These are phyloP conservation scores for Asterella californica DNA, from an alignment of 225 moss, liverwort and hornwort genomes.

Conservation along the genomic window DNA sequence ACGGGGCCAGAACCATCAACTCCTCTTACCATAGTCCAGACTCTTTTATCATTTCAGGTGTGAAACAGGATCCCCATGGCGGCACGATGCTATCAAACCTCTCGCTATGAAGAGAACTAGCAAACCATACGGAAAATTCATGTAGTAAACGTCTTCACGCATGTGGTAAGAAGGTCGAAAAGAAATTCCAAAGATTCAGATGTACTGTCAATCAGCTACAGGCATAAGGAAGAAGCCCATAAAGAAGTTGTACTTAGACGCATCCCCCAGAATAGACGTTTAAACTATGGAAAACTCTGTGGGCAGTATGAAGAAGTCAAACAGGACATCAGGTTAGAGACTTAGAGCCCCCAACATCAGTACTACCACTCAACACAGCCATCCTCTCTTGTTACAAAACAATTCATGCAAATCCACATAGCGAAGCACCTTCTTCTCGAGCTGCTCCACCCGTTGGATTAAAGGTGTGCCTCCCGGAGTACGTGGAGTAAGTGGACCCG, in stretches of 20 bases:
- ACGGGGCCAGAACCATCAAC: background rate
- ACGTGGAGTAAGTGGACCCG: background rate
- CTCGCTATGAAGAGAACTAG: too few species aligned
- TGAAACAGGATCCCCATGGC: background rate
- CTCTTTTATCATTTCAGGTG: background rate
- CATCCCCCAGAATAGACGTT: background rate
- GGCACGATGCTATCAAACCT: too few species aligned
- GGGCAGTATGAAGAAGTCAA: background rate
- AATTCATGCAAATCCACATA: background rate
- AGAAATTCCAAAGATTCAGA: background rate
- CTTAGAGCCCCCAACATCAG: background rate
- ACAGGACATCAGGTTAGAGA: too few species aligned
- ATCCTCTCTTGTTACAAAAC: too few species aligned
- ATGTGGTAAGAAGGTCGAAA: background rate
- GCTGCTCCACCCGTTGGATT: conserved; percentile 35
- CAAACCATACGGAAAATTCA: background rate
- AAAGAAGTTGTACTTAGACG: background rate
- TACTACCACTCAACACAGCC: background rate
- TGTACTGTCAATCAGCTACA: background rate
- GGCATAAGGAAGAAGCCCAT: background rate
- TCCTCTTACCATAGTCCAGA: background rate
- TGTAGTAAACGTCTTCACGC: background rate
- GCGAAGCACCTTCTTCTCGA: conserved; percentile 37
- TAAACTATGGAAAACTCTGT: background rate
- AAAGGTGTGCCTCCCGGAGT: conserved; percentile 40